These are phyloP conservation scores for Stenogyne calaminthoides DNA, from an alignment of 305 asterid genomes.

Conservation along the genomic window DNA sequence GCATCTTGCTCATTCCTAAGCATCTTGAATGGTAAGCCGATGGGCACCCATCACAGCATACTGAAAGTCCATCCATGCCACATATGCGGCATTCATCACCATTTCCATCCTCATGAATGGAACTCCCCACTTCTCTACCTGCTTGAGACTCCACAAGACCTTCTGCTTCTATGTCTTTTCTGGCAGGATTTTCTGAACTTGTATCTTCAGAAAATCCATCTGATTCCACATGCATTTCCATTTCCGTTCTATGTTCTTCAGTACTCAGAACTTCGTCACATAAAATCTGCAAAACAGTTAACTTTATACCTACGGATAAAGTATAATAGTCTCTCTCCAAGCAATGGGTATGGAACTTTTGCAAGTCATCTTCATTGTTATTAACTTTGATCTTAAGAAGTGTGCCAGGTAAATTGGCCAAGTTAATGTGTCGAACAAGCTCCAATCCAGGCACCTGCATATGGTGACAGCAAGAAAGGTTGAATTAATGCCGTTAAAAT, in stretches of 20 bases:
- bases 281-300: constrained; percentile 73
- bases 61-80: constrained; percentile 94
- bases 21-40: constrained; percentile 92
- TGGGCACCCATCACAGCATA: constrained; percentile 99
- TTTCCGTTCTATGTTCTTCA: constrained; percentile 78
- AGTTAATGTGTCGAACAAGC: constrained; percentile 85
- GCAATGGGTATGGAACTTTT: constrained; percentile 61
- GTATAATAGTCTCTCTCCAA: constrained; percentile 82
- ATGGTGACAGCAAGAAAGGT: constrained; percentile 25
- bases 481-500: constrained; percentile 14
- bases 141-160: constrained; percentile 39
- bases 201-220: constrained; percentile 70
- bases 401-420: constrained; percentile 89
- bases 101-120: constrained; percentile 72
- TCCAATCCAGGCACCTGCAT: constrained; percentile 86
- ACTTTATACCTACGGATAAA: constrained; percentile 71
- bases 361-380: constrained; percentile 63
- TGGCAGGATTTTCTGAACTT: constrained; percentile 54
- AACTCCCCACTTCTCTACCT: constrained; percentile 41
- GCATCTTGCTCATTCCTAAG: constrained; percentile 80
- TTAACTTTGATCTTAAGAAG: constrained; percentile 62
- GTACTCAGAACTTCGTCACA: constrained; percentile 83
- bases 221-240: constrained; percentile 70
- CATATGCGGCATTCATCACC: constrained; percentile 97
- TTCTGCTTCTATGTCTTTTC: constrained; percentile 49